These are phyloP conservation scores for Dipteronia dyeriana DNA, from an alignment of 345 rosid species.

Conservation along the genomic window DNA sequence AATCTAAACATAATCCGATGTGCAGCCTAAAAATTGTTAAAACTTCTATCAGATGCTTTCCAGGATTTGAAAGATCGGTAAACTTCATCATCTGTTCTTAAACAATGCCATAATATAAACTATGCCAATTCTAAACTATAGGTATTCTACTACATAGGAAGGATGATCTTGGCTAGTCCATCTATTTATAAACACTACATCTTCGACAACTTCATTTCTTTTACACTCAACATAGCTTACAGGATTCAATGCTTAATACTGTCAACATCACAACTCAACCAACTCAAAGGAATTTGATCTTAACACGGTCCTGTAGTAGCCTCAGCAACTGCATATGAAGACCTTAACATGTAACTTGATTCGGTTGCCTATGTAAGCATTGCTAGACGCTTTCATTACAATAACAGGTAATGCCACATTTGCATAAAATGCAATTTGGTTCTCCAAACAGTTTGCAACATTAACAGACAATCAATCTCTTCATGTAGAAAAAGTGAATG, in stretches of 20 bases:
- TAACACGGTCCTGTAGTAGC: not conserved
- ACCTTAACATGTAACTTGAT: not conserved
- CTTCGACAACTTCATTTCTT: too few relatives aligned
- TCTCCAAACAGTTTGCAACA: not conserved
- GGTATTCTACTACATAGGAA: not conserved
- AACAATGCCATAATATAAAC: not conserved
- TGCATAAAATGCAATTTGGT: not conserved
- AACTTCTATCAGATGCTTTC: not conserved
- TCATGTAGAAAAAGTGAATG: slow-evolving; percentile 13
- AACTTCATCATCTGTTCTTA: too few relatives aligned
- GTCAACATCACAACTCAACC: not conserved
- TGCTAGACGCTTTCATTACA: not conserved
- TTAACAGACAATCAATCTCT: not conserved
- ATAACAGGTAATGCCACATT: not conserved
- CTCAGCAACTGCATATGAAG: not conserved
- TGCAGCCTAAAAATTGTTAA: not conserved
- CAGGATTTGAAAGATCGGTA: too few relatives aligned
- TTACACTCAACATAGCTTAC: not conserved
- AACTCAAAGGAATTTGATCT: not conserved
- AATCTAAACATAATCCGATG: not conserved
- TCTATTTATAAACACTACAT: too few relatives aligned
- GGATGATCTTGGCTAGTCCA: not conserved
- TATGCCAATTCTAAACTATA: not conserved
- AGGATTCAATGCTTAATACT: not conserved
- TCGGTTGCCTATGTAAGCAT: not conserved